Evolutionary conservation across 192 early-diverging fungal genomes (phyloP), one percentile per base, ranked within the genome.

Genomic region (Endogone sp.): DNA sequence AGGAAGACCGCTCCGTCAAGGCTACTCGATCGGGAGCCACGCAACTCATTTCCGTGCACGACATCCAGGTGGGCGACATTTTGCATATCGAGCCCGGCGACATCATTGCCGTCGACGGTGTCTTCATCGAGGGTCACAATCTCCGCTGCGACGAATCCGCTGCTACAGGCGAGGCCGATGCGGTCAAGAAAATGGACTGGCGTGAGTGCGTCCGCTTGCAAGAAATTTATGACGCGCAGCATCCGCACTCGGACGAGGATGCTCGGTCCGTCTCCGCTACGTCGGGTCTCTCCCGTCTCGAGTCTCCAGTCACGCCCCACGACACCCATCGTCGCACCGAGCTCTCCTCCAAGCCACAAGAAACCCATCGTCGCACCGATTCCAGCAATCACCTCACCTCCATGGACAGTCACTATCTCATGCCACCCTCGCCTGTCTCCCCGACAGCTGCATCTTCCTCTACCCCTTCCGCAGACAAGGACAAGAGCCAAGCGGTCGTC

Each of bases 151-250:
- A 99, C 72, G 98, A 99, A 79, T 93, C 91, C 20, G 88, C 95
- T 4, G 87, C 93, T 31, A 97, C 96, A 4, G 98, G 98, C 64
- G 98, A 99, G 79, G 89, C 93, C n/a, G 88, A 95, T 70, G 87
- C 95, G 3, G 89, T 98, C 22, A 82, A 86, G 59, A 99, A 99
- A 73, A 79, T 83, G 62, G 72, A 79, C 0, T 77, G 81, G 27
- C 87, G 86, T 22, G 84, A 87, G 21, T 80, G 77, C 66, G 72
- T 57, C 29, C 67, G 67, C 8, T 28, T 73, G 26, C 70, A 69
- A 27, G 25, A 67, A 29, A 68, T 67, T 6, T 69, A 69, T 32
- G 70, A 71, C 20, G 71, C 73, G 60, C 73, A 79, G 75, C 78
- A 77, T 30, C 71, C 78, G 16, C 70, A 79, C n/a, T 66, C 62